Percentiles rank a stretch among this genome's conserved stretches.
Evolutionary conservation across 2,329 filamentous ascomycete genomes (phyloP).

Genomic region (Ilyonectria sp.): DNA sequence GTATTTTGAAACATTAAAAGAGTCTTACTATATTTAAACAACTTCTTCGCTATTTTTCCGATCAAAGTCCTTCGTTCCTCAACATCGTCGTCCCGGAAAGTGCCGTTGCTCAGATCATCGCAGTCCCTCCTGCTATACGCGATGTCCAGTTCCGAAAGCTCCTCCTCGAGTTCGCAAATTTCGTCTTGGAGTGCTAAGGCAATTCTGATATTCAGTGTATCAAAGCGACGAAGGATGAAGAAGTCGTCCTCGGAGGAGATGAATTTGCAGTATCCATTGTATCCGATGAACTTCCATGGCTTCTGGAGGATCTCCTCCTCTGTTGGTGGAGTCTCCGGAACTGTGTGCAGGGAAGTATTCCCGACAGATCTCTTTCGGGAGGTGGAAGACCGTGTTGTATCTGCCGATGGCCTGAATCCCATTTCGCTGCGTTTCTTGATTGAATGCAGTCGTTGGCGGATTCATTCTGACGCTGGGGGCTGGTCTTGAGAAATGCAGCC

Average conservation of each 20-base stretch:
- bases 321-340: background rate
- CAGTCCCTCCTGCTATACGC: constrained; percentile 36
- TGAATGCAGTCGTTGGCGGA: background rate
- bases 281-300: constrained; percentile 52
- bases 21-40: constrained; percentile 47
- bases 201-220: constrained; percentile 48
- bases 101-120: constrained; percentile 47
- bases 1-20: background rate
- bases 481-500: background rate
- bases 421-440: background rate
- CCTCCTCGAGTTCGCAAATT: constrained; percentile 49
- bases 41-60: constrained; percentile 27
- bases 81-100: constrained; percentile 42
- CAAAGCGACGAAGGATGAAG: constrained; percentile 53
- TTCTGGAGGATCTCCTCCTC: constrained; percentile 27
- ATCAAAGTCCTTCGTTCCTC: constrained; percentile 39
- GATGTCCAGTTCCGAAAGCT: constrained; percentile 48
- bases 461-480: background rate
- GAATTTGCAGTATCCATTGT: constrained; percentile 48
- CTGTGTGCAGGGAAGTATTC: background rate
- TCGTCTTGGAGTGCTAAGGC: constrained; percentile 53
- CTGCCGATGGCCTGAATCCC: background rate
- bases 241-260: constrained; percentile 51
- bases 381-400: background rate
- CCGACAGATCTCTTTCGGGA: background rate